These are phyloP conservation scores for Paraphysoderma sedebokerense DNA, from an alignment of 371 early-diverging fungal genomes.

Conservation along the genomic window DNA sequence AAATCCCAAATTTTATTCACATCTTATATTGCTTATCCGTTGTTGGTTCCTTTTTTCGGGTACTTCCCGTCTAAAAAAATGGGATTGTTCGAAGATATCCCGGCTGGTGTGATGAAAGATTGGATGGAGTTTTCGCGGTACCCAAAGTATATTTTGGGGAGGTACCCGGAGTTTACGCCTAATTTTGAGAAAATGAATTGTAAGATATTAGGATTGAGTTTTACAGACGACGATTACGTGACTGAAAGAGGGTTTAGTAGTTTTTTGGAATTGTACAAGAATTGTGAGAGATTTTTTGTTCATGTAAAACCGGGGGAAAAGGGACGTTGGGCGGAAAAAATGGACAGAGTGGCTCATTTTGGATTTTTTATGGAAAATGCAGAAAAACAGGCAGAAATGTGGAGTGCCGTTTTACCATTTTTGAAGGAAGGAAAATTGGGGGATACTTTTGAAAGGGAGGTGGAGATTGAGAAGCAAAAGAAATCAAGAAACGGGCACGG, in stretches of 20 bases:
- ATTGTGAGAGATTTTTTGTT: too few relatives aligned
- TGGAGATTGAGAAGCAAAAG: too few relatives aligned
- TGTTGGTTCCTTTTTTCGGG: constrained; percentile 8
- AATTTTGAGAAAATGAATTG: constrained; percentile 12
- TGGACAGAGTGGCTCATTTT: too few relatives aligned
- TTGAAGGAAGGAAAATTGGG: too few relatives aligned
- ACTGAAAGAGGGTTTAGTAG: constrained; percentile 7
- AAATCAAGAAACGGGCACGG: too few relatives aligned
- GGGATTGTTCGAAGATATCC: constrained; percentile 14
- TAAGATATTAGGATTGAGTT: constrained; percentile 12
- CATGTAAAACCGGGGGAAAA: too few relatives aligned
- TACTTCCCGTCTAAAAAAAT: constrained; percentile 14
- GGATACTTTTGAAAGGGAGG: too few relatives aligned
- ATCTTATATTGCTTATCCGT: constrained; percentile 11
- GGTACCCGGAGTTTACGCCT: constrained; percentile 16
- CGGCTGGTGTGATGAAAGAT: constrained; percentile 11
- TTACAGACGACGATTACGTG: constrained; percentile 14
- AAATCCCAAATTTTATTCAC: constrained; percentile 13
- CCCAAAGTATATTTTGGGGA: constrained; percentile 12
- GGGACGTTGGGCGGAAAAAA: too few relatives aligned
- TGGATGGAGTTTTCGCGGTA: constrained; percentile 13
- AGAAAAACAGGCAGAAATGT: too few relatives aligned
- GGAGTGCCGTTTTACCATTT: too few relatives aligned
- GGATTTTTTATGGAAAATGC: too few relatives aligned
- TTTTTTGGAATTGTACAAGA: too few relatives aligned